Base-by-base conservation (phyloP, 371 early-diverging fungal genomes). In the Fennellomyces sp. region DNA sequence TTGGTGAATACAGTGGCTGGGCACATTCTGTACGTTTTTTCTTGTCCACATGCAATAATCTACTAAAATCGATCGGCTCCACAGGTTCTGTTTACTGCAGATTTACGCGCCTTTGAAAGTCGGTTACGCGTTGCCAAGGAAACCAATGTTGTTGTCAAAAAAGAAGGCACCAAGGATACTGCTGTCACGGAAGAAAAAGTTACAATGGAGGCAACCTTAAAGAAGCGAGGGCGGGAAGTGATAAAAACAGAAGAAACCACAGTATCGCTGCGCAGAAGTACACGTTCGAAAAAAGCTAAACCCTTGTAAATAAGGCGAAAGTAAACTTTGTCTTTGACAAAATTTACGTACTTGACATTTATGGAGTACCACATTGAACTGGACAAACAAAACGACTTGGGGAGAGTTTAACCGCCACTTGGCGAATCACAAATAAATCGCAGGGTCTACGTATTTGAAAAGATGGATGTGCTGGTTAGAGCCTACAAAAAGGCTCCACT, bases 1-100 rank as follows among this genome's bases (percentile, higher is more conserved):
- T 95, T 85, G 95, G 97, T 1, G 76, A 78, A 4, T 88, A 91
- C 60, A 87, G 91, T 17, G 98, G 98, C 6, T 97, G 96, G 96
- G 96, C 95, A 0, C 94, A 95, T 68, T 89, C 89, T n/a, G 93
- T 94, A 65, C 60, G 29, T 27, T 29, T 35, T 15, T 10, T 29
- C 19, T 13, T n/a, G n/a, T n/a, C n/a, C n/a, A n/a, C n/a, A 17
- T 38, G 1, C 38, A 25, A 49, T 23, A 3, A 50, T 50, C 5
- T 50, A 25, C 19, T 41, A 3, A 1, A n/a, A n/a, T 41, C 19
- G 12, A 6, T 41, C 1, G 6, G 6, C 12, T 17, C 1, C 41
- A 41, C 35, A 73, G 75, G 80, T 73, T 0, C 54, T 85, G 1
- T 85, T 85, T 63, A 78, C 83, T 0, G 86, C 86, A 13, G 86